Evolutionary conservation across 1,139 yeast genomes (phyloP).

Genomic region (Casaregolazyma suthepensis): DNA sequence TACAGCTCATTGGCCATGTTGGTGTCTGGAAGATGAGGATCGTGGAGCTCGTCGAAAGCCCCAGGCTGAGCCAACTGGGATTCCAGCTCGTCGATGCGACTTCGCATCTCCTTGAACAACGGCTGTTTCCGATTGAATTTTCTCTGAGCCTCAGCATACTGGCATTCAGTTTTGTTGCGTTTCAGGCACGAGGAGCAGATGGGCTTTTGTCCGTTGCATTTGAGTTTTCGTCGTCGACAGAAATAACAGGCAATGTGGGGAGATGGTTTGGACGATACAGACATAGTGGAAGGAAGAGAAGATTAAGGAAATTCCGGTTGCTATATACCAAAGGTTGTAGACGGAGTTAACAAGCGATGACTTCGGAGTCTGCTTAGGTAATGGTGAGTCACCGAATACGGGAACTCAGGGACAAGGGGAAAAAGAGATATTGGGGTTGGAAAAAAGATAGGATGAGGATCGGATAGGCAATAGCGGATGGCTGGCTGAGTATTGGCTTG

Average conservation of each 20-base stretch:
- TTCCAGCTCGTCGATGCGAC: neutral
- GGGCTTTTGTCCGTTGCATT: constrained; percentile 8
- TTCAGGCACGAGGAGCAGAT: neutral
- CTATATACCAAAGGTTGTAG: neutral
- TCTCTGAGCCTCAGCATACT: neutral
- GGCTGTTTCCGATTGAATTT: neutral
- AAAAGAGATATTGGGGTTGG: no score
- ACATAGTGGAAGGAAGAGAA: neutral
- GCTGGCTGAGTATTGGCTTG: no score
- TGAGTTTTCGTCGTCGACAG: constrained; percentile 9
- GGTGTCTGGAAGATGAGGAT: neutral
- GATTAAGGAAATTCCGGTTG: neutral
- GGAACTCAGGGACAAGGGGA: no score
- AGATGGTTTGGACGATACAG: neutral
- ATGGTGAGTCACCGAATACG: no score
- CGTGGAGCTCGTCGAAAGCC: neutral
- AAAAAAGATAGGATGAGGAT: no score
- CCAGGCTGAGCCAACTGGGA: neutral
- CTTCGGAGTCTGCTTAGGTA: no score
- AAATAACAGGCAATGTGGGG: constrained; percentile 5
- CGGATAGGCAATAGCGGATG: no score
- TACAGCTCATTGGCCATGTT: neutral
- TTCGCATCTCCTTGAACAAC: neutral
- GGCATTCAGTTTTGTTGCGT: neutral
- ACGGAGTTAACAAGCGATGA: neutral